Base-by-base conservation (phyloP, 2,329 filamentous ascomycete genomes). In the Phialemonium atrogriseum region DNA sequence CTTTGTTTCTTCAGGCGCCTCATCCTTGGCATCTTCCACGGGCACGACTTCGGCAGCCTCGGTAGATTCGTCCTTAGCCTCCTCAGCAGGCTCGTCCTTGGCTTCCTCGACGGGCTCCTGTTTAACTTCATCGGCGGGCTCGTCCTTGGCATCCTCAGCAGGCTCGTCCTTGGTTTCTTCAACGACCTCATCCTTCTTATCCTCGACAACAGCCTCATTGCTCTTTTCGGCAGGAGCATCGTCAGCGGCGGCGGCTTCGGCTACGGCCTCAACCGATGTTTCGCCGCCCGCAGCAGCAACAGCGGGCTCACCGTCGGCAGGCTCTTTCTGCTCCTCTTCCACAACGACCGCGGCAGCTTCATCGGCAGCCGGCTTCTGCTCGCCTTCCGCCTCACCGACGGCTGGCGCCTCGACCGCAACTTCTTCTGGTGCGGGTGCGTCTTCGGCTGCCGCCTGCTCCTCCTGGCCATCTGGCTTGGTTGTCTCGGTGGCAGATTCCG, bases 11-110 rank as follows among this genome's bases (percentile, higher is more conserved):
- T 35, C 33, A 5, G 27, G 19, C 13, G 33, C 16, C 13, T 35
- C 39, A 14, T 19, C 30, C 9, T 30, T 22, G n/a, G 17, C 11
- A 22, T 21, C 22, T 15, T 38, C 17, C 7, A 9, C 23, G 15
- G 28, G 12, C 1, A n/a, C n/a, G n/a, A n/a, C n/a, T n/a, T n/a
- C 15, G 11, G 26, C 19, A 9, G 18, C 19, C 18, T 12, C 17
- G 7, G 20, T 17, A 14, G 34, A 25, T 17, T 32, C 25, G 26
- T 40, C 44, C 20, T 50, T 45, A 41, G 39, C 45, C 9, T 49
- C 41, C 10, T 35, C 33, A 5, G 27, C 23, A 13, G 33, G 18
- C 13, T 35, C 39, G 13, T 19, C 30, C 9, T 30, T 22, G n/a
- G 17, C 11, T 27, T 21, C 22, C 15, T 38, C 17, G 8, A 9